These are phyloP conservation scores for Parastagonospora avenae DNA, from an alignment of 2,329 filamentous ascomycete genomes.

Conservation along the genomic window DNA sequence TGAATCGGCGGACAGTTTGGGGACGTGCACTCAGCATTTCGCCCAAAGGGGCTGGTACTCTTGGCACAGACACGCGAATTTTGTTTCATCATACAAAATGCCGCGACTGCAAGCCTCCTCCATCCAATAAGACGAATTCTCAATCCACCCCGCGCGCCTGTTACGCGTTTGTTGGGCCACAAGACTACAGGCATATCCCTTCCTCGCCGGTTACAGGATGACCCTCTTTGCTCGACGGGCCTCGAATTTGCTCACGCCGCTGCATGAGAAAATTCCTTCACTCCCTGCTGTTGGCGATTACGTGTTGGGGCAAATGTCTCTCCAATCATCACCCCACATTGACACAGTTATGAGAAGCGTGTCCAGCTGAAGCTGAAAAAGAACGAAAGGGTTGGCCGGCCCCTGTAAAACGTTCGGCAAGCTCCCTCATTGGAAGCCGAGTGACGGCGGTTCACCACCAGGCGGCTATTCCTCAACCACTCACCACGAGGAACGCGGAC, in stretches of 20 bases:
- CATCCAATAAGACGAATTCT: not conserved
- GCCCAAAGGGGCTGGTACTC: no score
- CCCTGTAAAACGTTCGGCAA: not conserved
- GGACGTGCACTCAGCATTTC: no score
- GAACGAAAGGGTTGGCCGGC: not conserved
- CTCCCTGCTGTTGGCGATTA: no score
- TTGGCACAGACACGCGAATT: no score
- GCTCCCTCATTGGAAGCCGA: conserved; percentile 13
- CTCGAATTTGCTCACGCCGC: no score
- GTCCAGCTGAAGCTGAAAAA: not conserved
- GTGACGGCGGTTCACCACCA: not conserved
- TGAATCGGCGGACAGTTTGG: no score
- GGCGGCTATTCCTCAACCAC: conserved; percentile 2
- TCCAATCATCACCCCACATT: no score
- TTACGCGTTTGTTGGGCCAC: conserved; percentile 21
- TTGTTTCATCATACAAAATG: no score
- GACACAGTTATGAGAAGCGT: not conserved
- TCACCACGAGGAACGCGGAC: conserved; percentile 1
- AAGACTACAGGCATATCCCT: not conserved
- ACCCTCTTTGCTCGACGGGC: no score
- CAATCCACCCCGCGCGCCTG: conserved; percentile 7
- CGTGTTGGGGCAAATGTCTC: no score
- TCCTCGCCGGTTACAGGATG: no score
- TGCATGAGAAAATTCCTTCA: no score
- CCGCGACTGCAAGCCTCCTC: not conserved